Percentiles rank a stretch among this genome's conserved stretches.
Evolutionary conservation across 192 early-diverging fungal species (phyloP).

Genomic region (Gryganskiella cystojenkinii): DNA sequence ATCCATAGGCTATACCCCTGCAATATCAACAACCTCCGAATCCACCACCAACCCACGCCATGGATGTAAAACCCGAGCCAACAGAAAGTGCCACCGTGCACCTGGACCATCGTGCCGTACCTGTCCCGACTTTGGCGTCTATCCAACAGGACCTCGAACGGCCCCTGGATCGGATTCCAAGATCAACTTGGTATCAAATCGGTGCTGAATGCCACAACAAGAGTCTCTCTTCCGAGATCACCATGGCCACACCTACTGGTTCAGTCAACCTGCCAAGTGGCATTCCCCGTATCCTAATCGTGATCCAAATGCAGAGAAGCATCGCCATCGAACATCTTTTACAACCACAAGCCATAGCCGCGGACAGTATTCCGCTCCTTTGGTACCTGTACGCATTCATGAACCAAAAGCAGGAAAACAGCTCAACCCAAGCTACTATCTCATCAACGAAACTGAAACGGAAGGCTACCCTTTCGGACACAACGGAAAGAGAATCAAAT

Average conservation of each 20-base stretch:
- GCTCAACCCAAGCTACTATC: background rate
- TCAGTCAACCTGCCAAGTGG: background rate
- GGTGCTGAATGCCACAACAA: conserved; percentile 35
- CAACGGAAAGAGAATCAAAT: background rate
- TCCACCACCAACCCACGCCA: too few relatives aligned
- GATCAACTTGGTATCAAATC: conserved; percentile 23
- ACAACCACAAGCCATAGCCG: too few relatives aligned
- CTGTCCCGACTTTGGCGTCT: background rate
- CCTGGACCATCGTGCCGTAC: too few relatives aligned
- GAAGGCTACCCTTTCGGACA: background rate
- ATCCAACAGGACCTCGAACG: background rate
- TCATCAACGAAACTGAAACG: background rate
- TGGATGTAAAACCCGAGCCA: too few relatives aligned
- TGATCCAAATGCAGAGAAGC: background rate
- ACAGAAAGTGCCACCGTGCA: too few relatives aligned
- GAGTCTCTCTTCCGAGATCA: conserved; percentile 15
- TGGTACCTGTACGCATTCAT: background rate
- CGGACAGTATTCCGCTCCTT: too few relatives aligned
- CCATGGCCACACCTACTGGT: background rate
- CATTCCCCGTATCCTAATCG: background rate
- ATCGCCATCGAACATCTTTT: too few relatives aligned
- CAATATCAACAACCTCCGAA: too few relatives aligned
- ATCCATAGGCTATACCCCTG: too few relatives aligned
- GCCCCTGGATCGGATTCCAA: conserved; percentile 3
- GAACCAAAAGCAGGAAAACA: background rate